A percentile compares a stretch with the other conserved stretches of the same genome.
Evolutionary conservation across 257 asterid genomes (phyloP).

Genomic region (Avicennia marina): DNA sequence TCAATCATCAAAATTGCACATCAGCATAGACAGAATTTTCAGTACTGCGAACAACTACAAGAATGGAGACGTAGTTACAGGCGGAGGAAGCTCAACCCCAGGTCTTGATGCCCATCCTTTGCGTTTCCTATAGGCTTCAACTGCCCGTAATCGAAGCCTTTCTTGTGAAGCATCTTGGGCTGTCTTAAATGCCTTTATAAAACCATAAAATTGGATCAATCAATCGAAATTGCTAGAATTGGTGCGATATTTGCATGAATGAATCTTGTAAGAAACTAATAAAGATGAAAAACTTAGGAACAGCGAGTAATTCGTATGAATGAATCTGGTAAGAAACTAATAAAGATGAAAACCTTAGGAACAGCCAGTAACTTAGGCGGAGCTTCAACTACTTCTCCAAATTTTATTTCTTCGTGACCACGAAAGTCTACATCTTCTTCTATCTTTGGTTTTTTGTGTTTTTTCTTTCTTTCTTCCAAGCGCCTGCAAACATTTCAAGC

Average conservation of each 20-base stretch:
- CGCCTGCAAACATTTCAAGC: conserved; percentile 45
- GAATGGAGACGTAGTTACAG: conserved; percentile 26
- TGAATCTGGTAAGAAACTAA: background rate
- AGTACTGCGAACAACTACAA: conserved; percentile 8
- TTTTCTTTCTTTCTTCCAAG: conserved; percentile 64
- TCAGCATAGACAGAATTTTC: background rate
- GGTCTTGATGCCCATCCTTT: conserved; percentile 90
- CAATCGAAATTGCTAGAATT: background rate
- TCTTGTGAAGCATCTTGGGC: conserved; percentile 66
- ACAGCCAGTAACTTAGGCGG: conserved; percentile 76
- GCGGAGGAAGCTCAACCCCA: conserved; percentile 59
- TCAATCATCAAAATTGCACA: background rate
- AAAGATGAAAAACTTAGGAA: conserved; percentile 62
- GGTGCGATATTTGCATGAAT: background rate
- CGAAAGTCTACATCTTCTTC: conserved; percentile 49
- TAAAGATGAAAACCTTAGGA: conserved; percentile 59
- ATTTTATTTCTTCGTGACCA: conserved; percentile 58
- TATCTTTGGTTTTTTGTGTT: conserved; percentile 33
- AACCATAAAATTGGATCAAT: background rate
- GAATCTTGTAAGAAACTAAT: background rate
- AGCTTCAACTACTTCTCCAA: conserved; percentile 87
- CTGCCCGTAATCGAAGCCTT: conserved; percentile 82
- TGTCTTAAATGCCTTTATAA: conserved; percentile 47
- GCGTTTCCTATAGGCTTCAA: conserved; percentile 77
- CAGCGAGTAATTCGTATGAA: conserved; percentile 53